Conservation (phyloP, 2,329 filamentous ascomycete genomes). For the Aureobasidium sp. region DNA sequence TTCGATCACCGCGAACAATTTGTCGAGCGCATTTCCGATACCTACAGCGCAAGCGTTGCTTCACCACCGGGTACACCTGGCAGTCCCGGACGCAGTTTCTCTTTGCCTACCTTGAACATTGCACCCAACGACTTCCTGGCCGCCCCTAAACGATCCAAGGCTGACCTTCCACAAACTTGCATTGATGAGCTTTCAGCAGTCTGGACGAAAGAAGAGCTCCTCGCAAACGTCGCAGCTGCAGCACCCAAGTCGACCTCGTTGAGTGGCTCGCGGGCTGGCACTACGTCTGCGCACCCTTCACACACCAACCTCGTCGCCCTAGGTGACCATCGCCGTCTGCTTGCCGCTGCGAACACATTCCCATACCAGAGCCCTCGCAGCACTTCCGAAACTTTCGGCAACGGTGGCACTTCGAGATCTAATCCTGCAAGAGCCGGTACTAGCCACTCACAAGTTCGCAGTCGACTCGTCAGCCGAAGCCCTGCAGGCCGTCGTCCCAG, state of each 20-base stretch:
- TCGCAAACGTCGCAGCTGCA: constrained; percentile 60
- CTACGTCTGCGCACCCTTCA: constrained; percentile 36
- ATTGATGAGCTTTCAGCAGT: constrained; percentile 69
- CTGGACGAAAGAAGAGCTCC: constrained; percentile 71
- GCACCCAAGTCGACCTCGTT: constrained; percentile 66
- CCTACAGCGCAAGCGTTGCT: constrained; percentile 56
- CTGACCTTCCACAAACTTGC: constrained; percentile 59
- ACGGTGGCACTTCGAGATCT: constrained; percentile 2
- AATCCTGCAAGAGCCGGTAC: neutral
- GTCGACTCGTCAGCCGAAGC: constrained; percentile 1
- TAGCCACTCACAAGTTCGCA: constrained; percentile 7
- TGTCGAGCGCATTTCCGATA: constrained; percentile 65
- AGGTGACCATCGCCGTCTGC: constrained; percentile 22
- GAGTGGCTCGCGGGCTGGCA: constrained; percentile 56
- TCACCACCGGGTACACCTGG: constrained; percentile 58
- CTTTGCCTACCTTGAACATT: constrained; percentile 52
- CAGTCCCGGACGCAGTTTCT: constrained; percentile 48
- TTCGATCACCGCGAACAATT: constrained; percentile 68
- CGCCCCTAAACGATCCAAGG: constrained; percentile 29
- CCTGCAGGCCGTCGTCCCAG: constrained; percentile 32
- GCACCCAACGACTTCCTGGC: constrained; percentile 26
- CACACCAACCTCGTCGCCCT: constrained; percentile 6
- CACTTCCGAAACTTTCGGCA: constrained; percentile 4
- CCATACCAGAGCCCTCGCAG: constrained; percentile 14
- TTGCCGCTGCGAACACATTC: constrained; percentile 20